Evolutionary conservation across 305 asterid genomes (phyloP).

Genomic region (Plantago coronopus): DNA sequence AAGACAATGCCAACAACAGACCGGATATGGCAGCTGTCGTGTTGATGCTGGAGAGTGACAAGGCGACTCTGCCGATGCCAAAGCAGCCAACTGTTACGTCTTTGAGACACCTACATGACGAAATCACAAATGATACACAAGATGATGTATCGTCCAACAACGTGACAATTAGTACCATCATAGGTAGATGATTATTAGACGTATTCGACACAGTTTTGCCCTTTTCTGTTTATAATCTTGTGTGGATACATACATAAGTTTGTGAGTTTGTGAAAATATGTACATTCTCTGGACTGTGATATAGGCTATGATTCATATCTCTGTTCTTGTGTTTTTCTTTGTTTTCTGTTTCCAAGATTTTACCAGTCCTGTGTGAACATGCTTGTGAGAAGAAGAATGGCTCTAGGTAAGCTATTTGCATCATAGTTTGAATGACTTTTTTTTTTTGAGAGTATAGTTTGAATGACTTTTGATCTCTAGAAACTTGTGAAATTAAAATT

Average conservation of each 20-base stretch:
- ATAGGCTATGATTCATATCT: neutral
- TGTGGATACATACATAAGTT: conserved; percentile 1
- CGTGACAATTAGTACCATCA: conserved; percentile 48
- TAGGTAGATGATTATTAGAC: conserved; percentile 45
- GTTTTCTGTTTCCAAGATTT: neutral
- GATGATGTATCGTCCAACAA: conserved; percentile 51
- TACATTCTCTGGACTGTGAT: neutral
- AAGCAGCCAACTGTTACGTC: conserved; percentile 61
- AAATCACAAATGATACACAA: conserved; percentile 38
- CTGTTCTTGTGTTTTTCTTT: neutral
- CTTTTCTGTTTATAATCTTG: neutral
- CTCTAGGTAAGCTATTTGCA: no score
- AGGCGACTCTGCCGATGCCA: conserved; percentile 49
- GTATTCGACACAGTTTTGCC: neutral
- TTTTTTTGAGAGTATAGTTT: no score
- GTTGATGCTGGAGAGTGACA: conserved; percentile 70
- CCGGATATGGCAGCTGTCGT: conserved; percentile 72
- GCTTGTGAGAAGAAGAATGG: no score
- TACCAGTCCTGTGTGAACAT: no score
- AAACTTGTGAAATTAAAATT: no score
- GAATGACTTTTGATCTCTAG: no score
- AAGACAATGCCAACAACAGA: conserved; percentile 53
- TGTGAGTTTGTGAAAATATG: conserved; percentile 7
- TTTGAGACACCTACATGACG: conserved; percentile 41
- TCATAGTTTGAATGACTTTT: no score